These are phyloP conservation scores for Fragaria nilgerrensis DNA, from an alignment of 306 rosid species.

Conservation along the genomic window DNA sequence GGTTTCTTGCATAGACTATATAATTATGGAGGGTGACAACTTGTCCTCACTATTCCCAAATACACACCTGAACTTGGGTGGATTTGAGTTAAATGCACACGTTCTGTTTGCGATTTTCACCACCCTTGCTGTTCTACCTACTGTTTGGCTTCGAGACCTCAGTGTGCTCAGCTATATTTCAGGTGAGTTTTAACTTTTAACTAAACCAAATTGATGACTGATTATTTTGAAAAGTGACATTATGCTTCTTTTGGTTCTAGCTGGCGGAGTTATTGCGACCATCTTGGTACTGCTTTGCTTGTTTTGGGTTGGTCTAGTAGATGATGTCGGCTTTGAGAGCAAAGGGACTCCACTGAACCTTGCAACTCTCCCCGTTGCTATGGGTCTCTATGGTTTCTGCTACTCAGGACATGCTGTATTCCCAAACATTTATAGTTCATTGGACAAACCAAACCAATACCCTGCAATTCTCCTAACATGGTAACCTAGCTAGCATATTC, in stretches of 20 bases:
- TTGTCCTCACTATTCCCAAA: conserved; percentile 86
- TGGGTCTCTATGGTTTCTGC: conserved; percentile 96
- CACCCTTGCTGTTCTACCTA: conserved; percentile 94
- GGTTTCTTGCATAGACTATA: conserved; percentile 92
- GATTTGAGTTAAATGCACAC: conserved; percentile 48
- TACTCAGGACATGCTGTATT: conserved; percentile 98
- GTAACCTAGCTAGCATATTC: conserved; percentile 36
- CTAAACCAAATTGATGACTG: background rate
- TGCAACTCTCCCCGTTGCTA: conserved; percentile 72
- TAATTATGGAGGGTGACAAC: conserved; percentile 93
- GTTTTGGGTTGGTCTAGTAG: conserved; percentile 75
- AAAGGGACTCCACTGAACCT: conserved; percentile 71
- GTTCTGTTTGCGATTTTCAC: conserved; percentile 67
- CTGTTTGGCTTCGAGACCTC: conserved; percentile 91
- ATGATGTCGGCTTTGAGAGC: conserved; percentile 61
- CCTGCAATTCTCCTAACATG: conserved; percentile 73
- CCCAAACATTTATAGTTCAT: conserved; percentile 88
- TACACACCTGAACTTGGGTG: conserved; percentile 62
- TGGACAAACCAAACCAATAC: conserved; percentile 76
- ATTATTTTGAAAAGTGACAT: background rate
- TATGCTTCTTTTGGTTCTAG: conserved; percentile 28
- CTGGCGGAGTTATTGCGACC: conserved; percentile 94
- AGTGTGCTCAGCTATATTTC: conserved; percentile 90
- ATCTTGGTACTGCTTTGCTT: conserved; percentile 65
- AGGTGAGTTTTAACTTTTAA: conserved; percentile 37